Evolutionary conservation across 768 basidiomycete genomes (phyloP).

Genomic region (Lentinula sp.): DNA sequence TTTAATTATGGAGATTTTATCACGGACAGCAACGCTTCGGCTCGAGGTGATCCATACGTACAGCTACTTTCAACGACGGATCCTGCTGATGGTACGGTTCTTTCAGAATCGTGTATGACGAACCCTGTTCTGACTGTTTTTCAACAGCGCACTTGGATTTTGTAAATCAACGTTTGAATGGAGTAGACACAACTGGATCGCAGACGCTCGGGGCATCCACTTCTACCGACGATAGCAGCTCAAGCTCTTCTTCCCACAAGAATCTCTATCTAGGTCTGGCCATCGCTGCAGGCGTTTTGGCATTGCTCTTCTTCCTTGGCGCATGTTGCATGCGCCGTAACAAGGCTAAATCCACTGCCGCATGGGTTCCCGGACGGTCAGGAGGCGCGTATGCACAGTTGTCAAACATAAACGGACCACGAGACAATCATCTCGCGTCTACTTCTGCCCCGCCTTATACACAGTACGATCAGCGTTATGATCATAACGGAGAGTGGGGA

Average conservation of each 20-base stretch:
- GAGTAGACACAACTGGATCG: conserved; percentile 22
- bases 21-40: conserved; percentile 28
- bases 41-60: conserved; percentile 45
- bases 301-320: neutral
- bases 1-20: conserved; percentile 64
- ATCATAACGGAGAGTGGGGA: conserved; percentile 6
- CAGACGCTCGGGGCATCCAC: conserved; percentile 5
- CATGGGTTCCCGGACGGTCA: neutral
- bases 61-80: conserved; percentile 59
- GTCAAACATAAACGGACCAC: neutral
- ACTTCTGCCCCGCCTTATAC: neutral
- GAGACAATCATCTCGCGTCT: conserved; percentile 1
- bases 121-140: neutral
- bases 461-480: conserved; percentile 5
- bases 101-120: conserved; percentile 7
- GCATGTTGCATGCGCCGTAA: conserved; percentile 3
- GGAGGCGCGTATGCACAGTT: conserved; percentile 3
- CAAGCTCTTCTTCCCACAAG: neutral
- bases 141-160: conserved; percentile 29
- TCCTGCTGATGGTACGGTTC: conserved; percentile 26
- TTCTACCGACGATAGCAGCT: neutral
- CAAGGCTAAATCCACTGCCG: neutral
- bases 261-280: neutral
- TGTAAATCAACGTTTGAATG: conserved; percentile 26
- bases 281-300: conserved; percentile 3